phyloP scores from a whole-genome alignment of 805 yeast species.

The Debaryomyces prosopidis region DNA sequence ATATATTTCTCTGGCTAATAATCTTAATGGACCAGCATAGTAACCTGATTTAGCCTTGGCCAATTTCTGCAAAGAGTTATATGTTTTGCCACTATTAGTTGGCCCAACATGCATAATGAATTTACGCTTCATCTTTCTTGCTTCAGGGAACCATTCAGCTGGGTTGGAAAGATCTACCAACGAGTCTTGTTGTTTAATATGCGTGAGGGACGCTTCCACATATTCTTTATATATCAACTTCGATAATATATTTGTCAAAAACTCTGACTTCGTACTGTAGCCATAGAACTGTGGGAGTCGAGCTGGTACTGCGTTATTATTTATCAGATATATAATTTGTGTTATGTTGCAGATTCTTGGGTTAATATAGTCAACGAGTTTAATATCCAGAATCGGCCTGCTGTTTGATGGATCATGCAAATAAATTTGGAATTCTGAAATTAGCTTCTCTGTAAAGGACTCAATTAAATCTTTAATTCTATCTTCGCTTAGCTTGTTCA shows the following conservation, averaged over 20 bases:
- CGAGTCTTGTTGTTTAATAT: conserved; percentile 9
- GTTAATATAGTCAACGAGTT: conserved; percentile 22
- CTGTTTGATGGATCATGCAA: not conserved
- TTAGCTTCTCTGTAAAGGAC: not conserved
- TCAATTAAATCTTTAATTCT: conserved; percentile 1
- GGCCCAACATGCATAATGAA: conserved; percentile 96
- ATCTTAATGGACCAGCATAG: conserved; percentile 91
- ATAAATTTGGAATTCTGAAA: not conserved
- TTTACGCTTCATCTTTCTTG: conserved; percentile 75
- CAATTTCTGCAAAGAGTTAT: conserved; percentile 71
- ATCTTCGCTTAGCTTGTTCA: conserved; percentile 4
- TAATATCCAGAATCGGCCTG: conserved; percentile 3
- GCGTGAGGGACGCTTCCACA: conserved; percentile 11
- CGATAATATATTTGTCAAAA: conserved; percentile 20
- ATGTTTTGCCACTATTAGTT: conserved; percentile 94
- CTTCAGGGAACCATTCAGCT: conserved; percentile 75
- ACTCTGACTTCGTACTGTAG: conserved; percentile 16
- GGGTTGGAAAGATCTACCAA: conserved; percentile 35
- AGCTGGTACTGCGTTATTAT: conserved; percentile 17
- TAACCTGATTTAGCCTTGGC: conserved; percentile 71
- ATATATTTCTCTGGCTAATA: conserved; percentile 88
- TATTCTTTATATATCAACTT: conserved; percentile 25
- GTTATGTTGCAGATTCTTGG: conserved; percentile 24
- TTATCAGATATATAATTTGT: conserved; percentile 19
- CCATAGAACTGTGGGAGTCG: conserved; percentile 16